Evolutionary conservation across 495 filamentous ascomycete species (phyloP).

Genomic region (Talaromyces adpressus): DNA sequence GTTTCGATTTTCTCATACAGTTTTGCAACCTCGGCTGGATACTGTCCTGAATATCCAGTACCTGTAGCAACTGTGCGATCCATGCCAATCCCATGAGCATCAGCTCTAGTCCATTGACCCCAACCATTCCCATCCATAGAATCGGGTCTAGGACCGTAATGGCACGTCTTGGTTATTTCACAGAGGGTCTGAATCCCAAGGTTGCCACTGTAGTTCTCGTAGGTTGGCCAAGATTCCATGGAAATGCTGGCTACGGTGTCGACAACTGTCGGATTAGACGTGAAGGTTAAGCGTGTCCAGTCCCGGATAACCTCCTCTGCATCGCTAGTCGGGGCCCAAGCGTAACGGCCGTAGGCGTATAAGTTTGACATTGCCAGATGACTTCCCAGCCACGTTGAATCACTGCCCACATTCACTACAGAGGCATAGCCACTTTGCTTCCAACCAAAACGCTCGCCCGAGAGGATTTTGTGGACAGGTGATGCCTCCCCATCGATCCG

Average conservation of each 20-base stretch:
- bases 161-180: constrained; percentile 53
- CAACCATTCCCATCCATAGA: constrained; percentile 62
- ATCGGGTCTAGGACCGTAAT: constrained; percentile 61
- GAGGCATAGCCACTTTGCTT: constrained; percentile 55
- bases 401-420: constrained; percentile 63
- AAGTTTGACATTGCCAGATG: constrained; percentile 67
- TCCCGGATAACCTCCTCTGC: constrained; percentile 47
- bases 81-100: constrained; percentile 56
- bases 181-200: constrained; percentile 64
- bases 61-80: constrained; percentile 63
- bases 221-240: constrained; percentile 63
- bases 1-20: constrained; percentile 54
- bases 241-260: constrained; percentile 56
- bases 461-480: constrained; percentile 48
- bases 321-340: constrained; percentile 51
- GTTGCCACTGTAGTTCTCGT: constrained; percentile 66
- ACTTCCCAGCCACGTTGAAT: constrained; percentile 60
- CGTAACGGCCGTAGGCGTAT: constrained; percentile 60
- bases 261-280: constrained; percentile 42
- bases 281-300: constrained; percentile 63
- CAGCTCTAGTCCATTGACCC: constrained; percentile 69
- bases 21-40: constrained; percentile 50
- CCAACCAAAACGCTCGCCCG: constrained; percentile 51
- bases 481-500: constrained; percentile 49
- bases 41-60: constrained; percentile 58